Conservation (phyloP, 2,329 filamentous ascomycete species). For the Diaporthe eres region DNA sequence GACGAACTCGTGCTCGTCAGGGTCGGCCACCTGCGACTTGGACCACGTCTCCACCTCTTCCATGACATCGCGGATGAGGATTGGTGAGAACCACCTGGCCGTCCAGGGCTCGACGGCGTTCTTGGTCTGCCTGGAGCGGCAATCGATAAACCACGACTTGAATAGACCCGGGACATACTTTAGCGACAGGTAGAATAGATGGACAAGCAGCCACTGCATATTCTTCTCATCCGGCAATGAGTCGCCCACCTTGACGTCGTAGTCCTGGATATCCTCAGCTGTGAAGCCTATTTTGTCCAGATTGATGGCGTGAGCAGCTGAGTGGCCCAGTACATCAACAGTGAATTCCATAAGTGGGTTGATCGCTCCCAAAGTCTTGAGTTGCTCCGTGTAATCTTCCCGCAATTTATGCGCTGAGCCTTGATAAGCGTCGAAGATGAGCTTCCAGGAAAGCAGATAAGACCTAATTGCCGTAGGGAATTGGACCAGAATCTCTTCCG, state of each 20-base stretch:
- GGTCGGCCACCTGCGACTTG: slow-evolving; percentile 59
- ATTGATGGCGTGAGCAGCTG: slow-evolving; percentile 79
- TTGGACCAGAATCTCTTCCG: slow-evolving; percentile 74
- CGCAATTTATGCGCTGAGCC: slow-evolving; percentile 86
- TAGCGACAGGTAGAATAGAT: slow-evolving; percentile 87
- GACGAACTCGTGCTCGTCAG: slow-evolving; percentile 69
- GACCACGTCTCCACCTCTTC: slow-evolving; percentile 79
- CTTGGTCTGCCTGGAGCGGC: slow-evolving; percentile 84
- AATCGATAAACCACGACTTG: slow-evolving; percentile 87
- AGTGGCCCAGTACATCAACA: slow-evolving; percentile 88
- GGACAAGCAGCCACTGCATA: slow-evolving; percentile 85
- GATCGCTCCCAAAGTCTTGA: slow-evolving; percentile 82
- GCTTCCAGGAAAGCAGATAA: slow-evolving; percentile 90
- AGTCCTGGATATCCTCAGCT: slow-evolving; percentile 67
- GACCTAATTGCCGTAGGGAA: slow-evolving; percentile 80
- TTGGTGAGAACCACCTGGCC: slow-evolving; percentile 82
- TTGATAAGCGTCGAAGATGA: slow-evolving; percentile 88
- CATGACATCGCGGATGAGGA: slow-evolving; percentile 76
- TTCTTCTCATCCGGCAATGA: slow-evolving; percentile 77
- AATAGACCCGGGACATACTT: slow-evolving; percentile 84
- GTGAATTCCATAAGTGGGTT: slow-evolving; percentile 80
- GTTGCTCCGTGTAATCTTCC: slow-evolving; percentile 81
- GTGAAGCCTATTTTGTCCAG: slow-evolving; percentile 78
- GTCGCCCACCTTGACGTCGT: slow-evolving; percentile 66
- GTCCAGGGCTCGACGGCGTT: slow-evolving; percentile 88